These are phyloP conservation scores for Papiliotrema terrestris DNA, from an alignment of 1,284 basidiomycete genomes.

Conservation along the genomic window DNA sequence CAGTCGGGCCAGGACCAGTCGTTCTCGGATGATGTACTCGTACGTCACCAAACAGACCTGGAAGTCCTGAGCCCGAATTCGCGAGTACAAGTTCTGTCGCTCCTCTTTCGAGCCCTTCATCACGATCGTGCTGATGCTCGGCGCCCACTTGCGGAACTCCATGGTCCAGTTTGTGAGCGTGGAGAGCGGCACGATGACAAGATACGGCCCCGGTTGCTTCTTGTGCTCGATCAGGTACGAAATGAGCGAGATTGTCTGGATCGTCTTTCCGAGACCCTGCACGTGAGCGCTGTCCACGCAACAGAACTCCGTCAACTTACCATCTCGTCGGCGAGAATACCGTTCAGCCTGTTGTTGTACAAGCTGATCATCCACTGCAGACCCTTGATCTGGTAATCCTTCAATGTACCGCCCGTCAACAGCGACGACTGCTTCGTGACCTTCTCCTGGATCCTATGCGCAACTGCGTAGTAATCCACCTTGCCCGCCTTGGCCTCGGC, in stretches of 20 bases:
- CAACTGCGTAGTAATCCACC: constrained; percentile 96
- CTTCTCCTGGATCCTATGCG: constrained; percentile 89
- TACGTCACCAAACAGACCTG: constrained; percentile 97
- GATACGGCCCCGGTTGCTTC: constrained; percentile 87
- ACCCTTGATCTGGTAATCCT: constrained; percentile 92
- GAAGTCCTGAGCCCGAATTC: constrained; percentile 60
- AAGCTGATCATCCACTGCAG: constrained; percentile 95
- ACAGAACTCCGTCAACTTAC: constrained; percentile 59
- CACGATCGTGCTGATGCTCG: constrained; percentile 74
- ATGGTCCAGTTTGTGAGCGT: constrained; percentile 98
- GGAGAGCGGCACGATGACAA: constrained; percentile 95
- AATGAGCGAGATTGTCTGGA: constrained; percentile 93
- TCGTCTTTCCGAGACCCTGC: constrained; percentile 96
- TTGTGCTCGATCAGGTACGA: constrained; percentile 94
- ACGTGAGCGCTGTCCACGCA: constrained; percentile 91
- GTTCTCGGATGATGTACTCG: constrained; percentile 99
- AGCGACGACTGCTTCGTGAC: constrained; percentile 77
- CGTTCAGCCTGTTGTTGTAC: constrained; percentile 88
- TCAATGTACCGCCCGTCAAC: constrained; percentile 78
- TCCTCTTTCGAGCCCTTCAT: constrained; percentile 87
- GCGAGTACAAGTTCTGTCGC: constrained; percentile 42
- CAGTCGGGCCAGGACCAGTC: constrained; percentile 80
- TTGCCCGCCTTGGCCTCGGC: constrained; percentile 60
- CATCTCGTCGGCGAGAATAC: constrained; percentile 94
- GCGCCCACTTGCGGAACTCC: constrained; percentile 97